phyloP scores from a whole-genome alignment of 305 asterid species.

The Fraxinus albicans region DNA sequence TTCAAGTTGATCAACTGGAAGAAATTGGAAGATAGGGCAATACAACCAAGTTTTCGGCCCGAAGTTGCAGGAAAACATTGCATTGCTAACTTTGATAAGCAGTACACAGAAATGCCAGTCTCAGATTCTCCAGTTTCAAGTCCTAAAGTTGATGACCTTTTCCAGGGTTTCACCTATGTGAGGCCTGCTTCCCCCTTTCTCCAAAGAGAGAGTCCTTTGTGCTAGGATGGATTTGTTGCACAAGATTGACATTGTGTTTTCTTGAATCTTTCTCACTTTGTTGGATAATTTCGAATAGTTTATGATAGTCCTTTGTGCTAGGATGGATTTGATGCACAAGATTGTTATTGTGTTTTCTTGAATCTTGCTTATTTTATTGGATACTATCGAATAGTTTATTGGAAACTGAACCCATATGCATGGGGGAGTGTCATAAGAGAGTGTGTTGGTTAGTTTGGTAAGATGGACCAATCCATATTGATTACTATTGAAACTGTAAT shows the following conservation, averaged over 20 bases:
- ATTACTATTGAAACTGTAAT: not conserved
- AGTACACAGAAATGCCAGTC: slow-evolving; percentile 65
- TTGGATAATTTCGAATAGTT: not conserved
- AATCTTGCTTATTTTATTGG: not conserved
- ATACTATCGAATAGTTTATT: not conserved
- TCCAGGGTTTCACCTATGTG: slow-evolving; percentile 55
- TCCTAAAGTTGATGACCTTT: slow-evolving; percentile 45
- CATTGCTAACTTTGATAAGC: slow-evolving; percentile 61
- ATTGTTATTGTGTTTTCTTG: not conserved
- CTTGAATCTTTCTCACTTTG: not conserved
- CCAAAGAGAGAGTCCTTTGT: slow-evolving; percentile 29
- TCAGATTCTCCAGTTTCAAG: slow-evolving; percentile 64
- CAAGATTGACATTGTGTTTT: not conserved
- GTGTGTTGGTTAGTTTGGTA: not conserved
- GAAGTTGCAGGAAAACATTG: slow-evolving; percentile 61
- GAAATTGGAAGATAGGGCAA: slow-evolving; percentile 54
- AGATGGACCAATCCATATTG: not conserved
- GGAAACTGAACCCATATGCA: not conserved
- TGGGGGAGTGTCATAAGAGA: not conserved
- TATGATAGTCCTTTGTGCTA: slow-evolving; percentile 27
- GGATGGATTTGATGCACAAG: slow-evolving; percentile 6
- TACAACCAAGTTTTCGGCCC: slow-evolving; percentile 59
- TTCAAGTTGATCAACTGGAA: slow-evolving; percentile 67
- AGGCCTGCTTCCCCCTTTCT: slow-evolving; percentile 58
- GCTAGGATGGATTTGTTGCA: slow-evolving; percentile 21